Evolutionary conservation across 2,329 filamentous ascomycete species (phyloP), one percentile per base, ranked within the genome.

Genomic region (Diaporthe longicolla): DNA sequence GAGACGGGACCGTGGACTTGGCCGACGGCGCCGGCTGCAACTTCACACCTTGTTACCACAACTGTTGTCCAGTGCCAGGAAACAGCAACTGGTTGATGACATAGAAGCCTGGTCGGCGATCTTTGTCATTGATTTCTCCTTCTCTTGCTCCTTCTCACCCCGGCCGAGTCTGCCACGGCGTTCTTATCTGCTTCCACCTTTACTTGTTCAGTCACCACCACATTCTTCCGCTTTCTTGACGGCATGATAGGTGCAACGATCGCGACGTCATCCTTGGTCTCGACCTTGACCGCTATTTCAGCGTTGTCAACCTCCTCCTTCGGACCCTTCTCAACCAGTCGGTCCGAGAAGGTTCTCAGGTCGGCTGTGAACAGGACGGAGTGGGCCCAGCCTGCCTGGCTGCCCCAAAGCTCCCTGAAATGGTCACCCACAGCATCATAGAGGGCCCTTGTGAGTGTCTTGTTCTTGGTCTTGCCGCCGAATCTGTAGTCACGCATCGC

Each of bases 311-410:
- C 74, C 0, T 73, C 69, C 63, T 81, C 77, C n/a, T 43, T 50
- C 2, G 26, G 43, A 32, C 73, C 24, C 68, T 80, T 78, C 29
- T 66, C 66, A 21, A 61, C 50, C 57, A 88, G 85, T 29, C 89
- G 88, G 77, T 94, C 93, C 0, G 95, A 93, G 79, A 98, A 98
- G 0, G 94, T 90, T 80, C 91, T 93, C 73, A 99, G 83, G 80
- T 99, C 95, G 0, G 97, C 97, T 0, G 97, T 97, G 80, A 99
- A 99, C 17, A 99, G 87, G 11, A 99, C 97, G 3, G 94, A 97
- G 84, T 99, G 97, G 13, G 97, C 97, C 97, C 97, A 99, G 0
- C 97, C 97, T 1, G 97, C 97, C 79, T 98, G 94, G 74, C 93
- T 90, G 0, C 97, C 97, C 97, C 97, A 99, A 0, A 98, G 87